Base-by-base conservation (phyloP, 1,139 yeast genomes). In the Dujonia santamariae region DNA sequence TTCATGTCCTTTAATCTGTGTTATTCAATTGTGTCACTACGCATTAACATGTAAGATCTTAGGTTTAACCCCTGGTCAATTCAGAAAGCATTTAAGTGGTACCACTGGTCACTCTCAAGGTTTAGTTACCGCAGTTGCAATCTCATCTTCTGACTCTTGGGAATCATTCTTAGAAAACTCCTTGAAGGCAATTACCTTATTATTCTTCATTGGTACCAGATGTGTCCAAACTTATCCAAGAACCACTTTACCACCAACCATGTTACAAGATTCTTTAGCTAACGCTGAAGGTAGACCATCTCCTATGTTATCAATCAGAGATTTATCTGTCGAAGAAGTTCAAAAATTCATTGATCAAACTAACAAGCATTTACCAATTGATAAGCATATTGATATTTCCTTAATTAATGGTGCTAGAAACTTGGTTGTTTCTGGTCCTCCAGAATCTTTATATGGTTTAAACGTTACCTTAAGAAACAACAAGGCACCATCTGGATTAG, bases 81-180 rank as follows among this genome's bases (percentile, higher is more conserved):
- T 92, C 51, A 77, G 90, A 63, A 61, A 72, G 37, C 63, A 72
- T 50, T 68, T 90, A 41, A 62, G 75, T 36, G 97, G 97, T 54
- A 78, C 97, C 30, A 90, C 97, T 36, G 98, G 98, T 66, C 98
- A 92, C 62, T 90, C 97, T 27, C 98, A 92, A 72, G 98, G 98
- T 67, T 72, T 92, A 52, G 85, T 92, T 38, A 86, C 97, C 27
- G 95, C 99, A 25, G 78, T 88, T 45, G 95, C 96, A 25, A 76
- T 92, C 50, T 85, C 97, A 28, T 78, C 90, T 41, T 76, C 96
- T 16, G 81, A 78, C 53, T 72, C 85, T 32, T 90, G 97, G 97
- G 85, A 78, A 12, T 76, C 87, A 17, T 92, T 86, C 67, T 73
- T 75, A 57, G 68, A 65, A 37, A 75, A 83, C 48, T 70, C 96